phyloP scores from a whole-genome alignment of 1,139 yeast genomes.

The Pneumocystis jirovecii region DNA sequence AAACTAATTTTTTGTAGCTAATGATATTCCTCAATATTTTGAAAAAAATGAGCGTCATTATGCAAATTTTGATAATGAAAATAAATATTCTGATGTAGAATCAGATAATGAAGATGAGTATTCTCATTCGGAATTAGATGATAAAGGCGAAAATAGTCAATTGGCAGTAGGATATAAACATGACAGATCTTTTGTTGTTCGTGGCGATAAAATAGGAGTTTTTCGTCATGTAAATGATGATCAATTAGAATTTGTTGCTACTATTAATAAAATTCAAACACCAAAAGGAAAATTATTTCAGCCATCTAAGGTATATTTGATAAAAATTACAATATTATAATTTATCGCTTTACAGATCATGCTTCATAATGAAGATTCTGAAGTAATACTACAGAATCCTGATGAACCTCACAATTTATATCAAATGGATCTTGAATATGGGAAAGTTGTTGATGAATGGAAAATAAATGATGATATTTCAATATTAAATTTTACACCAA shows the following conservation, averaged over 20 bases:
- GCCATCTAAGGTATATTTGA: constrained; percentile 33
- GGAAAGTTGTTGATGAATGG: constrained; percentile 78
- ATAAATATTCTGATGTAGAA: constrained; percentile 3
- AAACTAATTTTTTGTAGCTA: background rate
- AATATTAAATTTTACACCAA: constrained; percentile 49
- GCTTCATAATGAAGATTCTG: constrained; percentile 60
- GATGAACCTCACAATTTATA: constrained; percentile 35
- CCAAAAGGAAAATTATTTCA: constrained; percentile 39
- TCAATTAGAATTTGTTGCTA: constrained; percentile 43
- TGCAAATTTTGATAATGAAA: constrained; percentile 7
- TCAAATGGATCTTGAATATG: constrained; percentile 65
- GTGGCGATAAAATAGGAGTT: constrained; percentile 70
- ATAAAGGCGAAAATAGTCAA: constrained; percentile 37
- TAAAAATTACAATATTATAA: background rate
- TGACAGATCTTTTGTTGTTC: constrained; percentile 60
- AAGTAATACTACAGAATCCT: constrained; percentile 48
- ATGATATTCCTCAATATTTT: constrained; percentile 2
- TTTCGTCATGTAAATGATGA: constrained; percentile 45
- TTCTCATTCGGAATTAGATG: constrained; percentile 13
- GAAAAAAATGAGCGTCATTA: background rate
- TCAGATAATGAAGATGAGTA: constrained; percentile 2
- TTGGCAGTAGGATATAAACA: constrained; percentile 56
- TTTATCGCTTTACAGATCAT: constrained; percentile 27
- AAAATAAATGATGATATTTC: constrained; percentile 29
- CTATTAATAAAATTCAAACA: constrained; percentile 47